A percentile compares a stretch with the other conserved stretches of the same genome.
Conservation (phyloP, 257 asterid species). For the Salvia hispanica region DNA sequence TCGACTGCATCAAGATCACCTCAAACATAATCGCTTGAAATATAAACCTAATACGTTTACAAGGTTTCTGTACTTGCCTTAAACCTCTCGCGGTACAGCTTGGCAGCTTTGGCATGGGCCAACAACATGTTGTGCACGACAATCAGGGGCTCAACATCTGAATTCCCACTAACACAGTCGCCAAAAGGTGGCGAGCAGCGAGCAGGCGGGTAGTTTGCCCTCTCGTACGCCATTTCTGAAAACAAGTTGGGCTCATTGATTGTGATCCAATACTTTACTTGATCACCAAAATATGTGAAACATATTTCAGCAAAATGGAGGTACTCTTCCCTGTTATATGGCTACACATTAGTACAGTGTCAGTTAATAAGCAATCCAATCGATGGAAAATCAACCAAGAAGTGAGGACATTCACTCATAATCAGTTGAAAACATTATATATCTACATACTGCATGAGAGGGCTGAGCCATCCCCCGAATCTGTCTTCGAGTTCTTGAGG, state of each 20-base stretch:
- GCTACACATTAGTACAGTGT: no score
- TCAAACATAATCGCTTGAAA: not conserved
- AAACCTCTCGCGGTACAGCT: conserved; percentile 53
- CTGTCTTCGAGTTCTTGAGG: conserved; percentile 76
- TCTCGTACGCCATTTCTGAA: conserved; percentile 48
- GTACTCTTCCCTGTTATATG: conserved; percentile 59
- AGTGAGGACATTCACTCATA: no score
- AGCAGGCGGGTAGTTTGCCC: conserved; percentile 56
- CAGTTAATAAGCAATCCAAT: no score
- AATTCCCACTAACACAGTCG: conserved; percentile 61
- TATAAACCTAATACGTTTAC: no score
- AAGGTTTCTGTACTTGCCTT: conserved; percentile 37
- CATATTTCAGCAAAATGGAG: conserved; percentile 59
- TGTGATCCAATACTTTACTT: conserved; percentile 69
- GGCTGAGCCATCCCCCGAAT: conserved; percentile 77
- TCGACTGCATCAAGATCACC: conserved; percentile 39
- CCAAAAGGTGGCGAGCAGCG: conserved; percentile 83
- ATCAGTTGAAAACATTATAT: no score
- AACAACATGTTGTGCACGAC: conserved; percentile 62
- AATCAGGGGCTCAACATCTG: conserved; percentile 73
- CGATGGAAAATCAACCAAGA: no score
- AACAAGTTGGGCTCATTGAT: conserved; percentile 67
- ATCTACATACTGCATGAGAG: conserved; percentile 55
- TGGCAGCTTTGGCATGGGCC: conserved; percentile 78
- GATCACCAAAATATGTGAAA: conserved; percentile 50